phyloP scores from a whole-genome alignment of 2,329 filamentous ascomycete species.

The Aspergillus aculeatus region DNA sequence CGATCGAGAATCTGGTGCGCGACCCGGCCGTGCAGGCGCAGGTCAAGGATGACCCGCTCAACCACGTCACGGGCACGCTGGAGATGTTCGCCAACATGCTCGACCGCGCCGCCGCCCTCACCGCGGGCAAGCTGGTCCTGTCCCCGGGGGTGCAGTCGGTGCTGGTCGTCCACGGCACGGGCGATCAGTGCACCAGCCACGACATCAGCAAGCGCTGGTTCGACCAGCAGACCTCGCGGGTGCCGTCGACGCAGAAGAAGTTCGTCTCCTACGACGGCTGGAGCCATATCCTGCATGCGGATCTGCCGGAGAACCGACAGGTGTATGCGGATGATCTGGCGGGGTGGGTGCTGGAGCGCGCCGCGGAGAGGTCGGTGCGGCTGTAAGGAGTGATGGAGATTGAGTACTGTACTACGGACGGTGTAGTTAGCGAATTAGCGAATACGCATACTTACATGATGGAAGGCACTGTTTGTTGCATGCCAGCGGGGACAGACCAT shows the following conservation, averaged over 20 bases:
- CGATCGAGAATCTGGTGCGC: constrained; percentile 8
- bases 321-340: neutral
- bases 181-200: constrained; percentile 9
- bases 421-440: no score
- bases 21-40: constrained; percentile 7
- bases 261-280: constrained; percentile 10
- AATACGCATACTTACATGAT: no score
- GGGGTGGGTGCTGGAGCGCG: neutral
- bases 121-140: neutral
- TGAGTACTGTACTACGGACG: no score
- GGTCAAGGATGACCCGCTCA: constrained; percentile 6
- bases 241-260: neutral
- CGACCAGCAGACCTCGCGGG: constrained; percentile 5
- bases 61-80: constrained; percentile 5
- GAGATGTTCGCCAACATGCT: constrained; percentile 11
- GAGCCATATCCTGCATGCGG: constrained; percentile 10
- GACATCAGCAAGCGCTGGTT: constrained; percentile 10
- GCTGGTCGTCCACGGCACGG: constrained; percentile 9
- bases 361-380: neutral
- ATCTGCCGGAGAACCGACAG: constrained; percentile 1
- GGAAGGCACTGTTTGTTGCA: no score
- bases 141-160: constrained; percentile 6
- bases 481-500: no score
- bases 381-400: neutral
- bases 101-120: constrained; percentile 1